Conservation (phyloP, 352 stramenopile species). For the Globisporangium paddicum region DNA sequence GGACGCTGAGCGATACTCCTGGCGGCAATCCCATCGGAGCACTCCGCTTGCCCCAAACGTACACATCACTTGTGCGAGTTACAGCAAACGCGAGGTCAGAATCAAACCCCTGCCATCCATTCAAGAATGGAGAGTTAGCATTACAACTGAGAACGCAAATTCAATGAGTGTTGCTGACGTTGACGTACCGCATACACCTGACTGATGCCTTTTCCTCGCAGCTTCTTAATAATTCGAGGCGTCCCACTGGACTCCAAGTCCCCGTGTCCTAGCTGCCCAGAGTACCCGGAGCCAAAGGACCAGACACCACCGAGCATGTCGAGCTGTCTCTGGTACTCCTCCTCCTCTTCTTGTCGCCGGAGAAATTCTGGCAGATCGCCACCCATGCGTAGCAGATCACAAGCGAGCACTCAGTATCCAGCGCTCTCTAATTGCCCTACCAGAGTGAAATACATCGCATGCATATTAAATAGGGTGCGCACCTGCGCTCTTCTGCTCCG, state of each 20-base stretch:
- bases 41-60: conserved; percentile 69
- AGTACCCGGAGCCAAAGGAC: conserved; percentile 72
- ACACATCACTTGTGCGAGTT: conserved; percentile 64
- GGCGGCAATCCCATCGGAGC: conserved; percentile 50
- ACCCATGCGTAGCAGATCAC: neutral
- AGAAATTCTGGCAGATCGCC: conserved; percentile 37
- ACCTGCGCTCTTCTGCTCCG: conserved; percentile 55
- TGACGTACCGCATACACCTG: conserved; percentile 66
- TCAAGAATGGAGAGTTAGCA: neutral
- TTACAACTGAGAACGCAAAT: neutral
- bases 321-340: conserved; percentile 64
- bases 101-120: conserved; percentile 55
- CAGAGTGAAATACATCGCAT: neutral
- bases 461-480: neutral
- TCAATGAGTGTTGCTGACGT: neutral
- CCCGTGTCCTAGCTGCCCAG: conserved; percentile 69
- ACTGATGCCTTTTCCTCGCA: conserved; percentile 55
- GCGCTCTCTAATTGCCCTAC: too few relatives aligned
- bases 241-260: conserved; percentile 53
- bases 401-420: neutral
- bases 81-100: conserved; percentile 77
- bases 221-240: conserved; percentile 62
- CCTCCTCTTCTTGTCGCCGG: conserved; percentile 48
- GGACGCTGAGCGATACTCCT: conserved; percentile 21
- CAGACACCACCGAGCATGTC: conserved; percentile 81